Evolutionary conservation across 805 yeast species (phyloP).

Genomic region (Cyberlindnera subsufficiens): DNA sequence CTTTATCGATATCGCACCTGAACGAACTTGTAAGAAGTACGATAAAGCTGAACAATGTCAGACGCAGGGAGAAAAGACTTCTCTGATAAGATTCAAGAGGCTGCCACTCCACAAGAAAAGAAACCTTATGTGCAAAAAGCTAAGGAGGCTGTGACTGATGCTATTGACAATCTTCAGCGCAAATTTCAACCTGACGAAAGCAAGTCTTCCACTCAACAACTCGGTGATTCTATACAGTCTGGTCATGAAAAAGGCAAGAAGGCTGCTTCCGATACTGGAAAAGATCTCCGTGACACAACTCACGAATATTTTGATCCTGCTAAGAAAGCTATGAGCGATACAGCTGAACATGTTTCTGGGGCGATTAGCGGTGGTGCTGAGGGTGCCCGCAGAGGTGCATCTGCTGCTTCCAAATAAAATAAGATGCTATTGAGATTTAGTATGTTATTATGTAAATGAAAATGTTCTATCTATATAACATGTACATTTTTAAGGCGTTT

Average conservation of each 20-base stretch:
- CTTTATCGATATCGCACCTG: too few species aligned
- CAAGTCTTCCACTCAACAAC: slow-evolving; percentile 66
- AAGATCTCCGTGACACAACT: slow-evolving; percentile 48
- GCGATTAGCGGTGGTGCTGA: slow-evolving; percentile 37
- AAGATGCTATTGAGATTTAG: not conserved
- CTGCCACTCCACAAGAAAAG: slow-evolving; percentile 63
- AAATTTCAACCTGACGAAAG: slow-evolving; percentile 55
- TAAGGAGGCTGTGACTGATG: slow-evolving; percentile 63
- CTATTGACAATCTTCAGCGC: slow-evolving; percentile 57
- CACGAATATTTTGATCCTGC: slow-evolving; percentile 53
- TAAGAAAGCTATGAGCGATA: slow-evolving; percentile 41
- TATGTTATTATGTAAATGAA: not conserved
- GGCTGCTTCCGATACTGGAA: slow-evolving; percentile 19
- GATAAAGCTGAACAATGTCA: too few species aligned
- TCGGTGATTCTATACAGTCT: slow-evolving; percentile 52
- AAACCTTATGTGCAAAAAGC: slow-evolving; percentile 61
- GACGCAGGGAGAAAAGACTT: slow-evolving; percentile 72
- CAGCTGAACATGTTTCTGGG: slow-evolving; percentile 40
- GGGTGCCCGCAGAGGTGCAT: too few species aligned
- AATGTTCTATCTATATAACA: too few species aligned
- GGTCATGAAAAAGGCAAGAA: slow-evolving; percentile 47
- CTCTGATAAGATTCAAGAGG: slow-evolving; percentile 61
- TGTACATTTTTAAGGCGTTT: too few species aligned
- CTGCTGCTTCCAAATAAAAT: slow-evolving; percentile 7
- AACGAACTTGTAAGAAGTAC: too few species aligned